Conservation (phyloP, 202 grass and related monocot genomes). For the Bolboschoenoplectus hybrid region DNA sequence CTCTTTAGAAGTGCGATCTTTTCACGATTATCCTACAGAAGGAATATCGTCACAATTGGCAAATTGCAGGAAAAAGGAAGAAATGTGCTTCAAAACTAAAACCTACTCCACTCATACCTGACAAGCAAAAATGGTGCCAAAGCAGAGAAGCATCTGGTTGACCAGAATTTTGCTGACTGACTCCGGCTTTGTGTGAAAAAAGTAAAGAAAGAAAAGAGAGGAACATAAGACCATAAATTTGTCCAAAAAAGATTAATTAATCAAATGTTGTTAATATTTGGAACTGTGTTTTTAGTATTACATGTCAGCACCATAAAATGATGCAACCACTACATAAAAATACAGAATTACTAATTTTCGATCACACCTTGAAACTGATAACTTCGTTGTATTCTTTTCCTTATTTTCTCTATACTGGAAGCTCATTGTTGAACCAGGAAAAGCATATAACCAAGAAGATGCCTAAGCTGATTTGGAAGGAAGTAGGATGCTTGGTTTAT, state of each 20-base stretch:
- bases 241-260: not conserved
- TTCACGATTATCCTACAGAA: constrained; percentile 69
- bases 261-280: not conserved
- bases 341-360: not conserved
- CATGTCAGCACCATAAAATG: not conserved
- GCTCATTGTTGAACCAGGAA: not conserved
- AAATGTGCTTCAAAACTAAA: constrained; percentile 15
- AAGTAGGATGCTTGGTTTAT: constrained; percentile 31
- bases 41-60: constrained; percentile 15
- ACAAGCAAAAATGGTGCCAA: constrained; percentile 85
- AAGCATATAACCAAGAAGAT: constrained; percentile 5
- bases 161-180: constrained; percentile 83
- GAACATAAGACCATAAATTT: not conserved
- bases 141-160: constrained; percentile 93
- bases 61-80: constrained; percentile 39
- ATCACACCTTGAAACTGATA: not conserved
- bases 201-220: constrained; percentile 34
- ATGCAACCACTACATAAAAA: not conserved
- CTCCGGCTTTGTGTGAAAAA: constrained; percentile 73
- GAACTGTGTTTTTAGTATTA: not conserved
- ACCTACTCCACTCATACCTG: constrained; percentile 55
- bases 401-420: not conserved
- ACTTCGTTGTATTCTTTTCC: not conserved
- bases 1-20: constrained; percentile 76
- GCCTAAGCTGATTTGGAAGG: not conserved